Conservation (phyloP, 2,329 filamentous ascomycete genomes). For the Fusarium palustre region DNA sequence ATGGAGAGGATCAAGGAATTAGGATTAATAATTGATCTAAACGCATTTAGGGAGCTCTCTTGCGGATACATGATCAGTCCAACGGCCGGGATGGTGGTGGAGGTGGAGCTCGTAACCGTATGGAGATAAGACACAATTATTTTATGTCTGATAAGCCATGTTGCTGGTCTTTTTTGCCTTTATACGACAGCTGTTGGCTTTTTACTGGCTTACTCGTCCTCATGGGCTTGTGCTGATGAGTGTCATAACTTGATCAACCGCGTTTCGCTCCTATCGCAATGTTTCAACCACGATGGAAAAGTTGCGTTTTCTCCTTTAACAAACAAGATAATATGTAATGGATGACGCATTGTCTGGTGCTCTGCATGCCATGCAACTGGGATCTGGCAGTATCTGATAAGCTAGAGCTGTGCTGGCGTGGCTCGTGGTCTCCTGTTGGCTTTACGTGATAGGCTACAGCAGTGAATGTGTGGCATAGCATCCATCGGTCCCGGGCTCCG, state of each 20-base stretch:
- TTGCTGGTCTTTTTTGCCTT: neutral
- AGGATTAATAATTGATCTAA: slow-evolving; percentile 40
- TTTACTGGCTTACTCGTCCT: neutral
- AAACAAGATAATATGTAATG: slow-evolving; percentile 21
- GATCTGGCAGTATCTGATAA: slow-evolving; percentile 40
- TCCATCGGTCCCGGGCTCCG: slow-evolving; percentile 31
- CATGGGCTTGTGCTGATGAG: neutral
- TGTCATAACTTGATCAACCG: neutral
- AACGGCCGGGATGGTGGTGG: slow-evolving; percentile 36
- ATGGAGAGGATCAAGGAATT: slow-evolving; percentile 14
- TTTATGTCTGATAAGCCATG: slow-evolving; percentile 2
- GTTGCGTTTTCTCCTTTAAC: slow-evolving; percentile 5
- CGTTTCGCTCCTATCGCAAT: slow-evolving; percentile 1
- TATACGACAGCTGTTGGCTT: slow-evolving; percentile 8
- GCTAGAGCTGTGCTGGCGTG: slow-evolving; percentile 33
- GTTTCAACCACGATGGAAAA: slow-evolving; percentile 3
- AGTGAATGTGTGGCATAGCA: slow-evolving; percentile 8
- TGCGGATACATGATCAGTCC: slow-evolving; percentile 41
- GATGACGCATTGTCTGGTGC: slow-evolving; percentile 34
- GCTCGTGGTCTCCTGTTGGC: slow-evolving; percentile 16
- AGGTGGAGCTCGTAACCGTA: slow-evolving; percentile 28
- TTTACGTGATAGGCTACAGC: slow-evolving; percentile 11
- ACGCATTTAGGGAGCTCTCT: slow-evolving; percentile 24
- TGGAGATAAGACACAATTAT: slow-evolving; percentile 29
- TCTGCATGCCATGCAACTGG: slow-evolving; percentile 29